Conservation (phyloP, 1,139 yeast genomes). For the Geotrichum reessii region DNA sequence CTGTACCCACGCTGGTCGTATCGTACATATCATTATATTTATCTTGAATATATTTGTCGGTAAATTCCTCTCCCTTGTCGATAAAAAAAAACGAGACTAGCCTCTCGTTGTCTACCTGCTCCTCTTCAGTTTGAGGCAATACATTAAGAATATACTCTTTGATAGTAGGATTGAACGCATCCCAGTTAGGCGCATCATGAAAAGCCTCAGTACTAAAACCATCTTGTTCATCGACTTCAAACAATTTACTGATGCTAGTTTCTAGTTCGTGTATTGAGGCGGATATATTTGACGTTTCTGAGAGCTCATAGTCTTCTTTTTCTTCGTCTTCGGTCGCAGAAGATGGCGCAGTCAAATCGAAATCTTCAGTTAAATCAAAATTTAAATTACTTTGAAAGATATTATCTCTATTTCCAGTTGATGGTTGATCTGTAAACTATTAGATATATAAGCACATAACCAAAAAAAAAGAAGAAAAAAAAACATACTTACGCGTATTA, state of each 20-base stretch:
- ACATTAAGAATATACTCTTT: constrained; percentile 1
- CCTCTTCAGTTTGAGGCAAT: constrained; percentile 3
- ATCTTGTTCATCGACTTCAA: background rate
- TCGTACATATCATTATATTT: constrained; percentile 5
- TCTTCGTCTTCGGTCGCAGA: background rate
- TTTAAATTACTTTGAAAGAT: background rate
- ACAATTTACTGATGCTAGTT: background rate
- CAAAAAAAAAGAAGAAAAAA: background rate
- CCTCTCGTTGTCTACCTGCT: constrained; percentile 1
- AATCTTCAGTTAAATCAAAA: background rate
- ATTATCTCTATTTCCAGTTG: background rate
- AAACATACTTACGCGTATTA: background rate
- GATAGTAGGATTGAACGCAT: constrained; percentile 5
- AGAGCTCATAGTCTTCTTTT: background rate
- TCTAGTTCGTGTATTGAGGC: background rate
- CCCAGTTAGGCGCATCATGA: constrained; percentile 7
- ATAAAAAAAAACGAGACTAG: constrained; percentile 7
- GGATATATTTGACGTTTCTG: background rate
- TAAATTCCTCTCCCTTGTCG: constrained; percentile 12
- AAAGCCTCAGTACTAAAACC: background rate
- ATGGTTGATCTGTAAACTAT: background rate
- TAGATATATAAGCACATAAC: background rate
- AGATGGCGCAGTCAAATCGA: background rate
- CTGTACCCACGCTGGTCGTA: constrained; percentile 3
- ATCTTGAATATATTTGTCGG: constrained; percentile 12